Base-by-base conservation (phyloP, 1,284 basidiomycete genomes). In the Heterobasidion irregulare region DNA sequence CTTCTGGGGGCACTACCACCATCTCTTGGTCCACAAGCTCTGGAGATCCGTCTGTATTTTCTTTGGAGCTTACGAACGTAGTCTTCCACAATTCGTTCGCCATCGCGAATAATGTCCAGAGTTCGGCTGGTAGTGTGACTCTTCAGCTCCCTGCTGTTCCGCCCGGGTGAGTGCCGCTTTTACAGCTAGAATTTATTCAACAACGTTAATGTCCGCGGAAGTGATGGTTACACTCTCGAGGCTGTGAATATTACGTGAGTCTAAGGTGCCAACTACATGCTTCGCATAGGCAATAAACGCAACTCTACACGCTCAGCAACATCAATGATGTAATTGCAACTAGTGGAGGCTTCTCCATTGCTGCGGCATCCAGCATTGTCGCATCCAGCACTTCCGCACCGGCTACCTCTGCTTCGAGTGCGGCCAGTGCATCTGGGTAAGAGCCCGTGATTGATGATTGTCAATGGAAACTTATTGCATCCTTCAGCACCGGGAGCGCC, bases 31-130 rank as follows among this genome's bases (percentile, higher is more conserved):
- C 72, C 0, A 64, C 68, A 3, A 50, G 55, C 2, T 52, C 70
- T 5, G 59, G 58, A 7, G 84, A 87, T 62, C 71, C 78, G 56
- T 56, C 56, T 2, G 55, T 52, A 7, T 75, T 76, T 61, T 62
- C 68, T 15, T 34, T 79, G 13, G 70, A 75, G 60, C 66, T 87
- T 50, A 53, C 61, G 51, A 83, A 84, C 66, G 33, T 60, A n/a
- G 15, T 47, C 0, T 85, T 87, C 75, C 69, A 83, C 66, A 69
- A 79, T 57, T 57, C 72, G 0, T 78, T 78, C 52, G 84, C 78
- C 45, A 73, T 89, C 55, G 78, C 74, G 10, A 85, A 80, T 72
- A 84, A 81, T 59, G 69, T 89, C 1, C 61, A 70, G 19, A 72
- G 78, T 0, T 51, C 68, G 1, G 13, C 56, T 0, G 70, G 73